phyloP scores from a whole-genome alignment of 2,329 filamentous ascomycete species.

The Neofusicoccum laricinum region DNA sequence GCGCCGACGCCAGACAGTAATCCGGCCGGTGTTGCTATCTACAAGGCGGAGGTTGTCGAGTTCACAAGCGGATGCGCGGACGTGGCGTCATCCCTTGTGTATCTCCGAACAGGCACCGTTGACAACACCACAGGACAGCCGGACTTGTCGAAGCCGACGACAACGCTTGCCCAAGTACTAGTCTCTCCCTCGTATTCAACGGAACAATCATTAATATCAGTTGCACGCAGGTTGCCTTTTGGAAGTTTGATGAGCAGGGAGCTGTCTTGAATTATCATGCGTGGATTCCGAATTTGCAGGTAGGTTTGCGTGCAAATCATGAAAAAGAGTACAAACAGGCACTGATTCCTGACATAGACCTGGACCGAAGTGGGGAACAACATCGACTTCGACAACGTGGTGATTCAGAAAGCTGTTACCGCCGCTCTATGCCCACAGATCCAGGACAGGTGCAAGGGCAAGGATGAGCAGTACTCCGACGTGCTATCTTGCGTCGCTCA shows the following conservation, averaged over 20 bases:
- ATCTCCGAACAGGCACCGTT: conserved; percentile 23
- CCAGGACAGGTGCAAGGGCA: conserved; percentile 35
- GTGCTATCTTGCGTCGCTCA: conserved; percentile 32
- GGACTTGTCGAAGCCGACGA: not conserved
- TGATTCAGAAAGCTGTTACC: conserved; percentile 24
- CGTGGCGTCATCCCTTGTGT: conserved; percentile 39
- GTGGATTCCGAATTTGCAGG: conserved; percentile 42
- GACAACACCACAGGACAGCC: not conserved
- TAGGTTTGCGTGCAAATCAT: not conserved
- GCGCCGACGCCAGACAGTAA: conserved; percentile 31
- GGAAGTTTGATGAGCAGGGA: conserved; percentile 45
- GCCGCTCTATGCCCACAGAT: conserved; percentile 34
- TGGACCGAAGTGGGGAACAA: conserved; percentile 33
- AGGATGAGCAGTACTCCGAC: conserved; percentile 37
- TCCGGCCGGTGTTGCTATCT: conserved; percentile 16
- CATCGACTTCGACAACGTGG: conserved; percentile 27
- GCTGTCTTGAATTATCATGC: conserved; percentile 44
- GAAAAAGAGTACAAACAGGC: no score
- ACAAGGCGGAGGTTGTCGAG: conserved; percentile 23
- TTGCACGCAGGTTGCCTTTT: conserved; percentile 38
- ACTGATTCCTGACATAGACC: not conserved
- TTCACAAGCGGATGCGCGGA: conserved; percentile 36
- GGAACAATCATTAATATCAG: no score
- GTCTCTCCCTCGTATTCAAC: no score
- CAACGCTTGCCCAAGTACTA: conserved; percentile 3